phyloP scores from a whole-genome alignment of 2,329 filamentous ascomycete species.

The Metarhizium guizhouense region DNA sequence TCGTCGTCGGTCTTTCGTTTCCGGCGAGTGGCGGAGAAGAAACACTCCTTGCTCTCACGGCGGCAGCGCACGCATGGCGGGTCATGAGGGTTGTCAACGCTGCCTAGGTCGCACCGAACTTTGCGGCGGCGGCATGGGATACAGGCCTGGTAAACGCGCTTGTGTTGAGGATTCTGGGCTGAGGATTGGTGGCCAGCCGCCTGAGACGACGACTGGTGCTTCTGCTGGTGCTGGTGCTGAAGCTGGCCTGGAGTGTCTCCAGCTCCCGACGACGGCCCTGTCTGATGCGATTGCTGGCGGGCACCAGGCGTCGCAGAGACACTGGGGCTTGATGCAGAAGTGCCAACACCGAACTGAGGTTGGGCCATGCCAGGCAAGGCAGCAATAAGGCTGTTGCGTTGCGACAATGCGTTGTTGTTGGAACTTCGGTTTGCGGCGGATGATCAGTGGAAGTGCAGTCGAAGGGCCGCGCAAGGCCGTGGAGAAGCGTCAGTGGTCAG shows the following conservation, averaged over 20 bases:
- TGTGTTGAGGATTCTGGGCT: constrained; percentile 33
- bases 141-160: constrained; percentile 55
- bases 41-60: constrained; percentile 92
- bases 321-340: constrained; percentile 12
- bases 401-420: constrained; percentile 5
- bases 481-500: constrained; percentile 5
- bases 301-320: constrained; percentile 10
- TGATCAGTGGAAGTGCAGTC: constrained; percentile 7
- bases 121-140: constrained; percentile 54
- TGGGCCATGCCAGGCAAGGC: constrained; percentile 12
- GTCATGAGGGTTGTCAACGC: constrained; percentile 88
- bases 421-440: constrained; percentile 26
- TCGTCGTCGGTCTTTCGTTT: constrained; percentile 72
- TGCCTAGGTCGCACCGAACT: constrained; percentile 54
- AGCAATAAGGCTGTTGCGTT: constrained; percentile 4
- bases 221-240: not conserved
- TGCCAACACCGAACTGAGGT: constrained; percentile 9
- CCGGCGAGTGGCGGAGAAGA: constrained; percentile 87
- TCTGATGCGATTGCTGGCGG: constrained; percentile 4
- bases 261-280: constrained; percentile 3
- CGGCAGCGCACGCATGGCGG: constrained; percentile 91
- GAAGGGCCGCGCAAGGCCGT: constrained; percentile 9
- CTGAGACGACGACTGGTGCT: constrained; percentile 9
- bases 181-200: constrained; percentile 4
- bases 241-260: constrained; percentile 1